Evolutionary conservation across 352 stramenopile genomes (phyloP).

Genomic region (Lagenidium giganteum): DNA sequence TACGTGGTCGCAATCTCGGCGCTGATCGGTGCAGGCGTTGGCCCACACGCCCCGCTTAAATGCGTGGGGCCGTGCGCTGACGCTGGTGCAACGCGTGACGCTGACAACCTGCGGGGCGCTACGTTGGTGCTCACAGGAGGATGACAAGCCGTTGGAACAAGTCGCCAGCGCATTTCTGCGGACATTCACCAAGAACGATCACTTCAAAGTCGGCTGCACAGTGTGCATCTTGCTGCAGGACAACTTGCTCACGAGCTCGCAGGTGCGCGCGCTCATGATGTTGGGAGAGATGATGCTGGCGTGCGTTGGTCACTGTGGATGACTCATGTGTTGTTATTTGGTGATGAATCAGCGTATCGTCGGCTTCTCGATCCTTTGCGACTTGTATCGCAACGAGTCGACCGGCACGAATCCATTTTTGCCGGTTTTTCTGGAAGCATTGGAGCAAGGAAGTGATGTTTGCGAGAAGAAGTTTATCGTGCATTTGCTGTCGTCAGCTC

Average conservation of each 20-base stretch:
- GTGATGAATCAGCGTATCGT: constrained; percentile 86
- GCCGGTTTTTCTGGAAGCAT: constrained; percentile 77
- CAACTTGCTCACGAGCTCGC: constrained; percentile 86
- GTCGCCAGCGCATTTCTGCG: constrained; percentile 61
- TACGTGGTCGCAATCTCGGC: constrained; percentile 20
- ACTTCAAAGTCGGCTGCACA: constrained; percentile 89
- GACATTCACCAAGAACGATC: constrained; percentile 85
- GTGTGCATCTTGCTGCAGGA: constrained; percentile 88
- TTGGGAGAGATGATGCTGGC: no score
- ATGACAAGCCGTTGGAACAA: constrained; percentile 79
- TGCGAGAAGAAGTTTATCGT: constrained; percentile 80
- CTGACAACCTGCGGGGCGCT: no score
- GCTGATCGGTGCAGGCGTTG: not conserved
- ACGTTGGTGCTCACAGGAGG: constrained; percentile 70
- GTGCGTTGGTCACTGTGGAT: not conserved
- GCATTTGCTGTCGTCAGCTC: constrained; percentile 46
- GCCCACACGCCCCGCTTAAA: not conserved
- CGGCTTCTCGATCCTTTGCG: constrained; percentile 80
- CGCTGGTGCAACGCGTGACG: no score
- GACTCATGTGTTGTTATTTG: no score
- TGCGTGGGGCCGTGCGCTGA: not conserved
- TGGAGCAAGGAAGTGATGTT: constrained; percentile 67
- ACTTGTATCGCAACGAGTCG: constrained; percentile 80
- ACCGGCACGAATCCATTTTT: constrained; percentile 82
- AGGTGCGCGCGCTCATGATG: constrained; percentile 50